Base-by-base conservation (phyloP, 129 eudicot species). In the Chrysanthemum lavandulifolium region DNA sequence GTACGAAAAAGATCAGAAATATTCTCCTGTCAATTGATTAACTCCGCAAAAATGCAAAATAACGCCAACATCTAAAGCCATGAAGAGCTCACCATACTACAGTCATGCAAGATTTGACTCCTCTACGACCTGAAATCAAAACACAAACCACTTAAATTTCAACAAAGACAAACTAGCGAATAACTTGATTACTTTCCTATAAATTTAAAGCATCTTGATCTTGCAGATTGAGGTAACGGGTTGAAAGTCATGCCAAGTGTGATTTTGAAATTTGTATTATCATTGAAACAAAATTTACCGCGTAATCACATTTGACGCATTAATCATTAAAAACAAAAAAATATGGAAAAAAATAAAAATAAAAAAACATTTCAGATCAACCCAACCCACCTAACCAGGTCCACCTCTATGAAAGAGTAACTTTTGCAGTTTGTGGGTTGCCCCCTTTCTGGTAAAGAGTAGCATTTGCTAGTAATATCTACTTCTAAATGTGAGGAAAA, bases 81-180 rank as follows among this genome's bases (percentile, higher is more conserved):
- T 31, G 5, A 67, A 25, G 21, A 58, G 10, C 47, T 67, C 25
- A 54, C 19, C 43, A 65, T 54, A 19, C 57, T 52, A 23, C 11
- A 55, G 47, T 76, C 64, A 77, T 60, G 54, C 51, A 45, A 33
- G 65, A 63, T 69, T 50, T 13, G 54, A 31, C 75, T 63, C 59
- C 76, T 71, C 76, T 47, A 62, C 49, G 5, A 21, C 76, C 81
- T 77, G 71, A 1, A 50, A 66, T 55, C 19, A 31, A 77, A 77
- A 18, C 61, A 76, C 19, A 76, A 15, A 29, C 36, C 9, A 13
- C 13, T 6, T 56, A 48, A 65, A 65, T 65, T 75, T 75, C 73
- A 66, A 73, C 29, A 73, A 29, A 64, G 61, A 12, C 27, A 11
- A 12, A 19, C 55, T 16, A 31, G 53, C 48, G 76, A 61, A 47